Evolutionary conservation across 2,329 filamentous ascomycete species (phyloP), one percentile per base, ranked within the genome.

Genomic region (Trichoderma sp.): DNA sequence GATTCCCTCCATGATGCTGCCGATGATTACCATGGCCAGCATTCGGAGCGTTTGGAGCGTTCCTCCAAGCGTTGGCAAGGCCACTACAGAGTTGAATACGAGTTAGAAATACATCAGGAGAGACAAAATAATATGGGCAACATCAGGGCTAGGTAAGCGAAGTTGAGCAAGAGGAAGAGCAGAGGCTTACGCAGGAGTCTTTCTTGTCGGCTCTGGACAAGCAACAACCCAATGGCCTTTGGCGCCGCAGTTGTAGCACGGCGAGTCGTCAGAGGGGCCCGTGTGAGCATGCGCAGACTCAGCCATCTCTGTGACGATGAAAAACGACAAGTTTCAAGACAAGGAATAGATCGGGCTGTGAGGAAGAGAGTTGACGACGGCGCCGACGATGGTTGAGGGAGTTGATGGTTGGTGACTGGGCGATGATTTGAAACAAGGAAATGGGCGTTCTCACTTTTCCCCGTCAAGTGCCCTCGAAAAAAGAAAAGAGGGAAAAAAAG

Each of bases 211-310:
- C 72, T 87, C 84, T 8, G 86, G 86, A 76, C 87, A 89, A 64
- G 85, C 85, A 67, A 87, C 79, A 14, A 85, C 81, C 81, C 86
- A 88, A 76, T 89, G 87, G 4, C 85, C 84, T 34, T 80, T 78
- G 62, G 79, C 77, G 67, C 86, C 86, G 75, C 87, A 89, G 76
- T 88, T 88, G 77, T 87, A 88, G 78, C 87, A 89, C 74, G 82
- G 78, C 64, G 81, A 76, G 71, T 83, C 81, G 60, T 82, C 80
- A 32, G 80, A 73, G 28, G 76, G 80, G 72, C 78, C 75, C 51
- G 72, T 67, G 63, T 80, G 76, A 72, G 76, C 76, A 69, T 78
- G 73, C 63, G 75, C 72, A 68, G 80, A 71, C 51, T 78, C 77
- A 53, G 79, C 65, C 80, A 82, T 82, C 60, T 76, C 74, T 21